A percentile compares a stretch with the other conserved stretches of the same genome.
Evolutionary conservation across 1,139 yeast species (phyloP).

Genomic region (Debaryomyces sp.): DNA sequence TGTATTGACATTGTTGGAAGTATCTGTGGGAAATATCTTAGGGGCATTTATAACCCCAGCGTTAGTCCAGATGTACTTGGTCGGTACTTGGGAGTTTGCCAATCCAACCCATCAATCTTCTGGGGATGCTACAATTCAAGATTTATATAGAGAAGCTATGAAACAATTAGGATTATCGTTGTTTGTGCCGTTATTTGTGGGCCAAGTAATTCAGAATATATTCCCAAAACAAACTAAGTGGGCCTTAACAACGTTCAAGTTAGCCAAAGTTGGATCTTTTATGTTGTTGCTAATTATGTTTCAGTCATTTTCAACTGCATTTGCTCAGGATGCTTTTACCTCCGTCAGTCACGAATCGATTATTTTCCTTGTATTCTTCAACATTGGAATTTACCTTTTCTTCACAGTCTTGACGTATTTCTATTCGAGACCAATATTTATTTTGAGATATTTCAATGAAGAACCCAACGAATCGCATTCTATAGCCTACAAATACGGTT

Average conservation of each 20-base stretch:
- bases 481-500: conserved; percentile 38
- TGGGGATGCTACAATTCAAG: conserved; percentile 50
- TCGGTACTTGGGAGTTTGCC: conserved; percentile 72
- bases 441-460: conserved; percentile 43
- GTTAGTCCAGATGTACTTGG: conserved; percentile 67
- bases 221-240: conserved; percentile 67
- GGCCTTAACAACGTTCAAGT: conserved; percentile 57
- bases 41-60: conserved; percentile 92
- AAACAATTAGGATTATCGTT: conserved; percentile 83
- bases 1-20: conserved; percentile 77
- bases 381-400: conserved; percentile 73
- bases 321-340: conserved; percentile 76
- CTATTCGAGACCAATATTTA: conserved; percentile 62
- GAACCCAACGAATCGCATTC: conserved; percentile 52
- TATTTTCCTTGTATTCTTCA: conserved; percentile 77
- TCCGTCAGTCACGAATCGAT: conserved; percentile 69
- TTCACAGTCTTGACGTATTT: conserved; percentile 66
- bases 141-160: conserved; percentile 76
- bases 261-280: conserved; percentile 74
- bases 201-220: conserved; percentile 75
- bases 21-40: conserved; percentile 76
- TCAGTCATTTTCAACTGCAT: conserved; percentile 87
- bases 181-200: conserved; percentile 84
- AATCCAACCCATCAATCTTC: conserved; percentile 62
- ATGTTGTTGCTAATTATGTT: conserved; percentile 81